Conservation (phyloP, 768 basidiomycete genomes). For the Naganishia randhawae region DNA sequence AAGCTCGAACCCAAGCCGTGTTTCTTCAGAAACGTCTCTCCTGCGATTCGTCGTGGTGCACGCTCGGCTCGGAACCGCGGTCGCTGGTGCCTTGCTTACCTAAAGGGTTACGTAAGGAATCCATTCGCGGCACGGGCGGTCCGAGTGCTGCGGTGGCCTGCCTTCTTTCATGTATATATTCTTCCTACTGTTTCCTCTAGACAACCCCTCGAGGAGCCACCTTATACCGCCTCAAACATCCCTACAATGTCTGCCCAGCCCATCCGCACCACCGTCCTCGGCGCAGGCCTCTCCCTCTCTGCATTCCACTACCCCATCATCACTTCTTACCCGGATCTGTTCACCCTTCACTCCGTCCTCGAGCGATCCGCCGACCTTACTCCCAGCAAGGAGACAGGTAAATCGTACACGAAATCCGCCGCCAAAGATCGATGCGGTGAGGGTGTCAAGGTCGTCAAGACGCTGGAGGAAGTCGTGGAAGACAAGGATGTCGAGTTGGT, state of each 20-base stretch:
- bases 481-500: slow-evolving; percentile 67
- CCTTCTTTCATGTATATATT: too few species aligned
- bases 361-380: slow-evolving; percentile 60
- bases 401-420: slow-evolving; percentile 58
- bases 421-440: slow-evolving; percentile 65
- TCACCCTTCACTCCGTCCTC: slow-evolving; percentile 69
- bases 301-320: slow-evolving; percentile 80
- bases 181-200: too few species aligned
- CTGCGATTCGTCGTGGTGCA: background rate
- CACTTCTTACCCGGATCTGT: slow-evolving; percentile 65
- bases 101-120: background rate
- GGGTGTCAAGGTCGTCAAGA: slow-evolving; percentile 58
- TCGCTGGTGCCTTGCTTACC: background rate
- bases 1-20: background rate
- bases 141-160: background rate
- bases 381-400: slow-evolving; percentile 28
- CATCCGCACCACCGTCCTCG: slow-evolving; percentile 24
- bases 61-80: background rate
- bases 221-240: background rate
- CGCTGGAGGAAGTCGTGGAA: slow-evolving; percentile 61
- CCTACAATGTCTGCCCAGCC: slow-evolving; percentile 3
- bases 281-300: slow-evolving; percentile 58
- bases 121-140: background rate
- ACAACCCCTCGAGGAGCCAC: too few species aligned
- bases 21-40: background rate